phyloP scores from a whole-genome alignment of 1,139 yeast genomes.

The Hemisphaericaspora subhashii region DNA sequence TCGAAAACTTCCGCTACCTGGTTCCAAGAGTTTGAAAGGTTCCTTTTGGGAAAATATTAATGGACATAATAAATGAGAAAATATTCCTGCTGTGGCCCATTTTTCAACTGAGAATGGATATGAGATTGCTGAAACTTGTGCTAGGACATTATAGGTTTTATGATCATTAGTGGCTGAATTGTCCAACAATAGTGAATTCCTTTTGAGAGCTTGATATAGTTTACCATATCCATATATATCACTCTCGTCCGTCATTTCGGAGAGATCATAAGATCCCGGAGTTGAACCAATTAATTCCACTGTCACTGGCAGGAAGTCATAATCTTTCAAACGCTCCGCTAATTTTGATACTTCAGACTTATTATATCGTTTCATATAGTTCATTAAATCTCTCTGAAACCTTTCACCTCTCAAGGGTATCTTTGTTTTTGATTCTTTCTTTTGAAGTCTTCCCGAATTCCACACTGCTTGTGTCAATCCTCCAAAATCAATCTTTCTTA shows the following conservation, averaged over 20 bases:
- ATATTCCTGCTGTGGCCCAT: conserved; percentile 42
- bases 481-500: conserved; percentile 53
- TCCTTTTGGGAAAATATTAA: conserved; percentile 25
- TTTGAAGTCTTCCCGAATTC: conserved; percentile 53
- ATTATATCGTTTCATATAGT: conserved; percentile 46
- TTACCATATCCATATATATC: conserved; percentile 53
- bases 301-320: conserved; percentile 46
- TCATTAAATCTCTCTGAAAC: conserved; percentile 39
- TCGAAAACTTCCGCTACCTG: conserved; percentile 29
- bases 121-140: conserved; percentile 64
- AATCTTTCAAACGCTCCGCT: conserved; percentile 25
- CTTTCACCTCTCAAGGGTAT: conserved; percentile 11
- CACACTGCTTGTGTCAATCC: conserved; percentile 66
- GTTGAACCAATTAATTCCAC: conserved; percentile 61
- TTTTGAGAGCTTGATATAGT: conserved; percentile 40
- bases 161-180: conserved; percentile 11
- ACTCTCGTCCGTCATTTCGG: conserved; percentile 9
- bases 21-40: conserved; percentile 21
- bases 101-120: conserved; percentile 44
- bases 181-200: conserved; percentile 31
- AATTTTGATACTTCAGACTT: conserved; percentile 27
- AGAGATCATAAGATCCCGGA: conserved; percentile 40
- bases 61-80: conserved; percentile 58
- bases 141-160: conserved; percentile 34
- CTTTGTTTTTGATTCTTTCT: conserved; percentile 10